Evolutionary conservation across 371 early-diverging fungal genomes (phyloP).

Genomic region (Conidiobolus incongruus): DNA sequence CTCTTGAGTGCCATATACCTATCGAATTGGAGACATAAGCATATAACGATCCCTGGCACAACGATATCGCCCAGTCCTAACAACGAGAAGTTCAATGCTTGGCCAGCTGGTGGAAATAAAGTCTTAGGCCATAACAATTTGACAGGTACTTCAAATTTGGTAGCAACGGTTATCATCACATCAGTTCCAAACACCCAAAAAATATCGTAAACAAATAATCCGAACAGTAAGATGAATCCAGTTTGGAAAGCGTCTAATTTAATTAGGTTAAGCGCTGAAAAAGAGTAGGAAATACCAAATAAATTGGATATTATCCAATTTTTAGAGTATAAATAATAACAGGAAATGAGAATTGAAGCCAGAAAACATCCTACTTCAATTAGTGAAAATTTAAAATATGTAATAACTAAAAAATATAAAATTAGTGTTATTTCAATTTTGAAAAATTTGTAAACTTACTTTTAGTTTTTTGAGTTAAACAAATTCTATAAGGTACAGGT

Average conservation of each 20-base stretch:
- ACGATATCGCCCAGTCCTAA: conserved; percentile 97
- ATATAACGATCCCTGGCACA: conserved; percentile 83
- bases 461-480: conserved; percentile 40
- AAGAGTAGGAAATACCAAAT: conserved; percentile 68
- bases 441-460: conserved; percentile 18
- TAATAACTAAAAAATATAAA: conserved; percentile 15
- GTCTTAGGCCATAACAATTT: conserved; percentile 84
- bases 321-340: conserved; percentile 58
- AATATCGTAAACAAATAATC: conserved; percentile 89
- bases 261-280: conserved; percentile 68
- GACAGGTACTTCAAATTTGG: conserved; percentile 89
- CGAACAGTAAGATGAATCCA: conserved; percentile 76
- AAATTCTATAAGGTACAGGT: conserved; percentile 40
- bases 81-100: conserved; percentile 59
- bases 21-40: conserved; percentile 76
- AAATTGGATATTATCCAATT: conserved; percentile 84
- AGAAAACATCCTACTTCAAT: conserved; percentile 35
- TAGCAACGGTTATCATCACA: conserved; percentile 96
- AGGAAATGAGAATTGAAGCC: conserved; percentile 35
- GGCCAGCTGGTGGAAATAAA: conserved; percentile 16
- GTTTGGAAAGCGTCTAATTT: conserved; percentile 86
- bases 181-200: conserved; percentile 98
- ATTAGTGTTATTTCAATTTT: not conserved
- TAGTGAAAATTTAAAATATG: conserved; percentile 43
- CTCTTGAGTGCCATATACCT: conserved; percentile 30